Percentiles rank a stretch among this genome's conserved stretches.
Evolutionary conservation across 1,284 basidiomycete species (phyloP).

Genomic region (Sporisorium reilianum): DNA sequence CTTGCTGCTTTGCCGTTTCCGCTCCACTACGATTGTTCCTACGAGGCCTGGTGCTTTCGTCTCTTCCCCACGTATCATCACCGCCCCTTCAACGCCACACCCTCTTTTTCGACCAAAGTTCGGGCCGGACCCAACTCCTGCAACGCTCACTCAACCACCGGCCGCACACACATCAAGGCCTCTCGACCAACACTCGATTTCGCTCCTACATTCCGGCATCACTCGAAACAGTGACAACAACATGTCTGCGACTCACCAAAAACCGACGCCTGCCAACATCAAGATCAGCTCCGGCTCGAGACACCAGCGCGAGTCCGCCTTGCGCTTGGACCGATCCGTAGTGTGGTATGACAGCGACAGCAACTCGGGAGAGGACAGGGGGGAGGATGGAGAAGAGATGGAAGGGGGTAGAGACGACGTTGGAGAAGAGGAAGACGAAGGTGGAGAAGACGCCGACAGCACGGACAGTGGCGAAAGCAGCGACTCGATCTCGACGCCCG

Average conservation of each 20-base stretch:
- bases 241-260: conserved; percentile 1
- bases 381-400: background rate
- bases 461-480: conserved; percentile 23
- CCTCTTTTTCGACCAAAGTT: background rate
- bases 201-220: background rate
- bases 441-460: conserved; percentile 31
- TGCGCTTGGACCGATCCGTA: conserved; percentile 5
- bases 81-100: background rate
- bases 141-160: background rate
- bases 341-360: conserved; percentile 28
- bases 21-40: background rate
- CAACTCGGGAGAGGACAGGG: conserved; percentile 12
- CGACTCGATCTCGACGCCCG: conserved; percentile 30
- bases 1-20: background rate
- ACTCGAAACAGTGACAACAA: background rate
- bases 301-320: background rate
- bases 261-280: background rate
- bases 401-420: background rate
- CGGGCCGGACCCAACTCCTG: conserved; percentile 12
- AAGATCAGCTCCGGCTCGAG: background rate
- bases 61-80: background rate
- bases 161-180: background rate
- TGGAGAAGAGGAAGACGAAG: conserved; percentile 6
- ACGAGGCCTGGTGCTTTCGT: conserved; percentile 14
- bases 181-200: background rate